These are phyloP conservation scores for Pythium phragmiticola DNA, from an alignment of 352 stramenopile species.

Conservation along the genomic window DNA sequence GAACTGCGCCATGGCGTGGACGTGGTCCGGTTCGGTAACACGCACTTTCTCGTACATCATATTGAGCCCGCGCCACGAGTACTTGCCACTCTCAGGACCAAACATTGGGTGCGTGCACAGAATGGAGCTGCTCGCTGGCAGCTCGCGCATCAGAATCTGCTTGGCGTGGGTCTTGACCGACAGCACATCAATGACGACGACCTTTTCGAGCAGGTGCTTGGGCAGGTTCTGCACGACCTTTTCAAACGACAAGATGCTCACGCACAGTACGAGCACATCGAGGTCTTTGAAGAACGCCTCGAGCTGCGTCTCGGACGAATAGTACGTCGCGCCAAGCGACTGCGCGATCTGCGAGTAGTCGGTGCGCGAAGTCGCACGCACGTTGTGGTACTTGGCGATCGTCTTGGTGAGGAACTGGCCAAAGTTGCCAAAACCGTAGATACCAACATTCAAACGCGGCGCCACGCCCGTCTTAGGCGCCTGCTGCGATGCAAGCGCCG, in stretches of 20 bases:
- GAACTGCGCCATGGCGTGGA: constrained; percentile 87
- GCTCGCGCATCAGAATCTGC: constrained; percentile 88
- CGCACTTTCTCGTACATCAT: constrained; percentile 97
- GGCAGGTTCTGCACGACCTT: constrained; percentile 64
- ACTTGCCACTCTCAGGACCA: constrained; percentile 94
- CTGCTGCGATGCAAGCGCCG: constrained; percentile 7
- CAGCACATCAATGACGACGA: constrained; percentile 96
- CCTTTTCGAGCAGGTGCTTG: constrained; percentile 64
- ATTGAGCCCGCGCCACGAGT: constrained; percentile 93
- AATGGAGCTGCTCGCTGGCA: constrained; percentile 90
- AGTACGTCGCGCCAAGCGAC: constrained; percentile 64
- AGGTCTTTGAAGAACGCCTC: constrained; percentile 90
- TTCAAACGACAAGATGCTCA: constrained; percentile 83
- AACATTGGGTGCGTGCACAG: constrained; percentile 99
- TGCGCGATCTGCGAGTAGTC: constrained; percentile 74
- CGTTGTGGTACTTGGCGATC: constrained; percentile 90
- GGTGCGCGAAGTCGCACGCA: constrained; percentile 84
- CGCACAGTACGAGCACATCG: constrained; percentile 94
- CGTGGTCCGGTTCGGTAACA: constrained; percentile 60
- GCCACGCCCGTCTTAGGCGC: constrained; percentile 26
- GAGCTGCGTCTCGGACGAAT: constrained; percentile 58
- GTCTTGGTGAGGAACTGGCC: constrained; percentile 97
- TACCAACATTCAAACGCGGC: constrained; percentile 91
- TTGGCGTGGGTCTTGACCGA: constrained; percentile 98
- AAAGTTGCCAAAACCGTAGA: constrained; percentile 97